Evolutionary conservation across 768 basidiomycete species (phyloP), one percentile per base, ranked within the genome.

Genomic region (Russula dissimulans): DNA sequence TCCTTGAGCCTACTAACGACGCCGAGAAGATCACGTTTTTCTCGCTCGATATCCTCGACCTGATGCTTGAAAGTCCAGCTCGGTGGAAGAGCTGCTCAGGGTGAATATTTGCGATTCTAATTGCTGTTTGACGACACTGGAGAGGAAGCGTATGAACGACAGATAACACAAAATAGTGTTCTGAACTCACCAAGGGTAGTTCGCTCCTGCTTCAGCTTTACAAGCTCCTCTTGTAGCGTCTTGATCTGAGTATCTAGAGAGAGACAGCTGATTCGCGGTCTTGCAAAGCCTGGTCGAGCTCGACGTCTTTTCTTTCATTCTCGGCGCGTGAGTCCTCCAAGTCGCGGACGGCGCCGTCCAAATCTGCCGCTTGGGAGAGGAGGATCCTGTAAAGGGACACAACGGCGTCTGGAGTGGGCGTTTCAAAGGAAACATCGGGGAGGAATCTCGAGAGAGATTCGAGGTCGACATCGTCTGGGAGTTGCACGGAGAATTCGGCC

Each of bases 11-110:
- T 80, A 70, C 88, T 92, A 5, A 94, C 82, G 46, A 93, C 87
- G 32, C 81, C 83, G 45, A 95, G 77, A 49, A 97, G 79, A 63
- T 95, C 91, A 38, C 92, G 83, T 73, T 97, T 97, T 77, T 97
- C 95, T 56, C 89, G 80, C 64, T 97, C 91, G 1, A 81, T 80
- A 61, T 91, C 88, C 22, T 91, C 84, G 4, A 87, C 73, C 42
- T 82, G 81, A 57, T 73, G 79, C 64, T 79, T 83, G 41, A 90
- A 69, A 6, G 39, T 83, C 84, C 8, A 83, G 70, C 68, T 87
- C 87, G 1, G 77, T 73, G 4, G 84, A 83, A 3, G 89, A 81
- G 41, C 67, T 80, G 11, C 81, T 79, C 5, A 90, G 72, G 0
- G 79, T 70, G 5, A 81, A 68, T 60, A 93, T 67, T 67, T 87